Percentiles rank a stretch among this genome's conserved stretches.
These are phyloP conservation scores for Daldinia grandis DNA, from an alignment of 495 filamentous ascomycete species.

Conservation along the genomic window DNA sequence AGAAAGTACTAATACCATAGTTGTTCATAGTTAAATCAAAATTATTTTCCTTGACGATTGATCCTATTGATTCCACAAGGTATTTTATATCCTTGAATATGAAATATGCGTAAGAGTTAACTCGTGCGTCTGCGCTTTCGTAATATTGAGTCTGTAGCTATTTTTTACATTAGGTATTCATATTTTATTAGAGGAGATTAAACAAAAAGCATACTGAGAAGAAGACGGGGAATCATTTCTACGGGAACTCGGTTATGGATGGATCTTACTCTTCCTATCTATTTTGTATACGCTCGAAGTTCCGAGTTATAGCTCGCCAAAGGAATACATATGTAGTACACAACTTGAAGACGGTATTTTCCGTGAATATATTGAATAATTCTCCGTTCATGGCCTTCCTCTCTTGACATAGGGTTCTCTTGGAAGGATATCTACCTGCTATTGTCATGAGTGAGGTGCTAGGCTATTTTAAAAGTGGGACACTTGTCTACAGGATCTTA, in stretches of 20 bases:
- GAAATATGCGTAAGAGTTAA: neutral
- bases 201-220: neutral
- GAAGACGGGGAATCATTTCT: neutral
- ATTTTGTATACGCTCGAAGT: neutral
- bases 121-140: neutral
- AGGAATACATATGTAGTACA: too few relatives aligned
- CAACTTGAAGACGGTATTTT: neutral
- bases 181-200: neutral
- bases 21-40: neutral
- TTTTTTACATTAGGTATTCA: neutral
- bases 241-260: neutral
- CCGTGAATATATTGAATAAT: neutral
- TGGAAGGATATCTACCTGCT: neutral
- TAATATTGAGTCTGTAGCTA: neutral
- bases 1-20: neutral
- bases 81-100: neutral
- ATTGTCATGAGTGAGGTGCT: neutral
- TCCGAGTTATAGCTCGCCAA: neutral
- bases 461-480: conserved; percentile 4
- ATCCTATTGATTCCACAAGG: neutral
- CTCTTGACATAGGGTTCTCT: neutral
- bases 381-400: neutral
- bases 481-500: neutral
- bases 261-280: too few relatives aligned
- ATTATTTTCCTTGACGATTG: neutral